Conservation (phyloP, 306 rosid species). For the Medicago truncatula region DNA sequence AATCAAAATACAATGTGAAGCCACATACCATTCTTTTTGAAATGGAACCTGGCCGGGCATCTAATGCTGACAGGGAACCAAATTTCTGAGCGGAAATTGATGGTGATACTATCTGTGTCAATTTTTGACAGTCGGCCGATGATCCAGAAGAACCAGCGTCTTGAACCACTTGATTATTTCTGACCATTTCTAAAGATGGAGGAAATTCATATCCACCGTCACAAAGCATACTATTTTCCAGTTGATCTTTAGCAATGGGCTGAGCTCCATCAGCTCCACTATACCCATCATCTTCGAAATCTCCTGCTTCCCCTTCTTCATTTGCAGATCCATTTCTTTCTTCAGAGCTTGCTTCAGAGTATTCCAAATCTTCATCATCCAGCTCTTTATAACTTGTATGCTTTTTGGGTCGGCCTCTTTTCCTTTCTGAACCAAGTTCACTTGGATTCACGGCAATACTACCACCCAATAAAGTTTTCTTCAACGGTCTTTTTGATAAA, state of each 20-base stretch:
- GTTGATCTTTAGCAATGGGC: constrained; percentile 62
- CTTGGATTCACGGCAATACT: constrained; percentile 54
- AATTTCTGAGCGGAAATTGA: constrained; percentile 91
- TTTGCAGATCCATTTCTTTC: constrained; percentile 83
- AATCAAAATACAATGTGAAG: constrained; percentile 36
- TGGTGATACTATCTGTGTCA: constrained; percentile 70
- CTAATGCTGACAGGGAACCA: constrained; percentile 92
- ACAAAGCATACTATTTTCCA: constrained; percentile 65
- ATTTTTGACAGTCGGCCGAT: constrained; percentile 72
- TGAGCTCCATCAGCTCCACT: constrained; percentile 77
- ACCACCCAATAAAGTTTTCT: constrained; percentile 64
- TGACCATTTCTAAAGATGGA: constrained; percentile 59
- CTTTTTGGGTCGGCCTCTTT: constrained; percentile 90
- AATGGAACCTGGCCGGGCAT: constrained; percentile 80
- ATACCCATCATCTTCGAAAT: constrained; percentile 86
- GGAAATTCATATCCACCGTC: constrained; percentile 70
- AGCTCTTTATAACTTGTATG: constrained; percentile 79
- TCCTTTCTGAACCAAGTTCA: constrained; percentile 90
- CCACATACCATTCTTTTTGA: constrained; percentile 78
- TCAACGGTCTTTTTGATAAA: constrained; percentile 77
- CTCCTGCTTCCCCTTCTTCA: constrained; percentile 90
- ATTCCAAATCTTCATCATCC: constrained; percentile 85
- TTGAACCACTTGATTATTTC: constrained; percentile 65
- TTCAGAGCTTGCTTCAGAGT: constrained; percentile 92
- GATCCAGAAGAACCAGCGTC: constrained; percentile 85